Evolutionary conservation across 2,329 filamentous ascomycete species (phyloP), one percentile per base, ranked within the genome.

Genomic region (Helotiales sp.): DNA sequence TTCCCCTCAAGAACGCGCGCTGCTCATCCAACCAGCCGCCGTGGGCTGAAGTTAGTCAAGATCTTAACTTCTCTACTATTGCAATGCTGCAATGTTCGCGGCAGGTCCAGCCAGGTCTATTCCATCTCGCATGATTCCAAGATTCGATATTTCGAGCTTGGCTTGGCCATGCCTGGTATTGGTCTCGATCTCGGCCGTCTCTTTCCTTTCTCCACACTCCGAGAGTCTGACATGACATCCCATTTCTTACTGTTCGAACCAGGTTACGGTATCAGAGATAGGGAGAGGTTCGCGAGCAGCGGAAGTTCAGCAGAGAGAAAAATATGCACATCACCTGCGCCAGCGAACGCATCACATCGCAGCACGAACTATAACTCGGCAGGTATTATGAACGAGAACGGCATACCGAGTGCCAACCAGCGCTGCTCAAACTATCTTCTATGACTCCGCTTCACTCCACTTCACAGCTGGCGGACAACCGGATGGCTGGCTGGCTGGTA

Each of bases 251-350:
- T 30, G 11, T 52, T 3, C 13, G 32, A 37, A 37, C 17, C 52
- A 55, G 7, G n/a, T 34, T 20, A 5, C 7, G 50, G 26, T 15
- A 54, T 20, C 17, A 34, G 10, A 55, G 28, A 34, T 30, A 55
- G n/a, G 30, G 30, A 34, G 24, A 5, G 22, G 17, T 3, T n/a
- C 10, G 15, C 5, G n/a, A n/a, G n/a, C n/a, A 54, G n/a, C 52
- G 30, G 52, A 13, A 13, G 7, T n/a, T 34, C 6, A 1, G 6
- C 13, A 30, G 52, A 37, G 28, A 55, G 28, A 55, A 37, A 28
- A 55, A 34, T 55, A 55, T 34, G 52, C 52, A 55, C 28, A 55
- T 55, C 52, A 34, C 28, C 52, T 54, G 28, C 26, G 4, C 17
- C 26, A 30, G 30, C 50, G 15, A 54, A n/a, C 52, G 52, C 20